Percentiles rank a stretch among this genome's conserved stretches.
These are phyloP conservation scores for Beauveria sp. DNA, from an alignment of 2,329 filamentous ascomycete species.

Conservation along the genomic window DNA sequence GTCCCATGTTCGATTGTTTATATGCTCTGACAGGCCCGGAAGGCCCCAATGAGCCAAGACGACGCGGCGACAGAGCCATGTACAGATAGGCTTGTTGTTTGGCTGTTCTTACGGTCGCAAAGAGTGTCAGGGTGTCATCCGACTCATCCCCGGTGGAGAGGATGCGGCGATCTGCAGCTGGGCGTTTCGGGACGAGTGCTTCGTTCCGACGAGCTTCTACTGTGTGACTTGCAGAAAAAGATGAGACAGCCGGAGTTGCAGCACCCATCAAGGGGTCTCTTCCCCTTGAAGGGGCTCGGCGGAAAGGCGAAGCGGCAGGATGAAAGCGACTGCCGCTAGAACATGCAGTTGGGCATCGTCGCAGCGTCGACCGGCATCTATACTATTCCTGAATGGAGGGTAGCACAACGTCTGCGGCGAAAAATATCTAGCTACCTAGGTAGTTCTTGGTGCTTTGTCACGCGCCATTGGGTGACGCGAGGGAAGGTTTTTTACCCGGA, in stretches of 20 bases:
- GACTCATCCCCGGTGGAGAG: not conserved
- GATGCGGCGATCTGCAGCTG: not conserved
- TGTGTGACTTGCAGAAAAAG: not conserved
- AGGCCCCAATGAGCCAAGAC: not conserved
- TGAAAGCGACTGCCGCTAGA: not conserved
- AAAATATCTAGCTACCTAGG: not conserved
- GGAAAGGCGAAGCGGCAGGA: not conserved
- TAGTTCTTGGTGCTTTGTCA: not conserved
- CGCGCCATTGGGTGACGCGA: not conserved
- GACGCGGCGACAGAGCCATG: not conserved
- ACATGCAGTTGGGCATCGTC: not conserved
- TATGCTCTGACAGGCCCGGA: not conserved
- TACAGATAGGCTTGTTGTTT: not conserved
- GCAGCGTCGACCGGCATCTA: not conserved
- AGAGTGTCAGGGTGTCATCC: not conserved
- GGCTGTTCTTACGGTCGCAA: not conserved
- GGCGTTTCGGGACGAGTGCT: not conserved
- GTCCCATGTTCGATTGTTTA: not conserved
- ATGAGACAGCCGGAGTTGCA: conserved; percentile 1
- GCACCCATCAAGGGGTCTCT: not conserved
- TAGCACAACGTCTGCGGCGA: not conserved
- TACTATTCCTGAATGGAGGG: not conserved
- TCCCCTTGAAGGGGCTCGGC: not conserved
- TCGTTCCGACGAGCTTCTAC: not conserved
- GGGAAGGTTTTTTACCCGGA: not conserved